Evolutionary conservation across 768 basidiomycete genomes (phyloP), one percentile per base, ranked within the genome.

Genomic region (Rubroboletus satanas): DNA sequence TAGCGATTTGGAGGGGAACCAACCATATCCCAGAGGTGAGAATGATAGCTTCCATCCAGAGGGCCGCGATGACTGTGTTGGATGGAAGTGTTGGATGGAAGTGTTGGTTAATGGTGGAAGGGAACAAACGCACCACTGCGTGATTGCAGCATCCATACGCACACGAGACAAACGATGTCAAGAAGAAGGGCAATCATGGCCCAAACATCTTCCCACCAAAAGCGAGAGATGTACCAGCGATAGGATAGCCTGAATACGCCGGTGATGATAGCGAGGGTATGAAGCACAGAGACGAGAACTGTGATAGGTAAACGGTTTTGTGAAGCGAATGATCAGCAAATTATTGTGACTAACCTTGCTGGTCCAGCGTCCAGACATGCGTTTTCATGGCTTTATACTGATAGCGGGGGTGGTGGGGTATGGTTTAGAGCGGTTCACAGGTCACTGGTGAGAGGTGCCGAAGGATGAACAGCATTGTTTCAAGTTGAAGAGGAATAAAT

Each of bases 161-260:
- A 28, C 17, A 31, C 12, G 21, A 44, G 15, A 31, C 41, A 47
- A 21, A 12, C 11, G 9, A 56, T 32, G 17, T 44, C 29, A 15
- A 56, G 11, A n/a, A 56, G 8, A 43, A 56, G 38, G 33, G 45
- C 33, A 7, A 46, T 26, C 17, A 9, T 36, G 33, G 33, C 55
- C 55, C 51, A 56, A 18, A 37, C 7, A 18, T 55, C 53, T 41
- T 55, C 53, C 39, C 45, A 55, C 45, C 45, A 36, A 31, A 56
- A 43, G 14, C 26, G 33, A 18, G 53, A 56, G 31, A 37, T 43
- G 17, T 42, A 26, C 45, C 39, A 55, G 15, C 45, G 45, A 37
- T 55, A 55, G 28, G 11, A 36, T 26, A 35, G 17, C 55, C 53
- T 56, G 21, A 43, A 56, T n/a, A 33, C 14, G 0, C 39, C 18